Evolutionary conservation across 495 filamentous ascomycete species (phyloP).

Genomic region (Penicillium macrosclerotiorum): DNA sequence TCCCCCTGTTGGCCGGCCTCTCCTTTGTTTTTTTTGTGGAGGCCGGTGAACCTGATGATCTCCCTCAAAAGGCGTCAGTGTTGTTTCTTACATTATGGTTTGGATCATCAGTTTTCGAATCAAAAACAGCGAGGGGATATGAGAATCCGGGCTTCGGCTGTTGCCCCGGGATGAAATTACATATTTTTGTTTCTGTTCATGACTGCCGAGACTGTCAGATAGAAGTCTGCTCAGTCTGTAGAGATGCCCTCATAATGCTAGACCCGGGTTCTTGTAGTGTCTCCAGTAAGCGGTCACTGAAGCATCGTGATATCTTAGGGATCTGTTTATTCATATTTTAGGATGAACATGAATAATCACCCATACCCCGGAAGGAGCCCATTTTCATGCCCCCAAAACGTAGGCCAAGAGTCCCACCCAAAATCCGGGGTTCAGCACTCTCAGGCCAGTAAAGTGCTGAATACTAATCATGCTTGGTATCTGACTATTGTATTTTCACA

Average conservation of each 20-base stretch:
- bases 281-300: too few relatives aligned
- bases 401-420: conserved; percentile 2
- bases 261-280: too few relatives aligned
- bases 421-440: conserved; percentile 9
- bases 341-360: too few relatives aligned
- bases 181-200: conserved; percentile 29
- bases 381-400: background rate
- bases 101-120: conserved; percentile 24
- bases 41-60: conserved; percentile 23
- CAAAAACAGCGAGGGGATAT: conserved; percentile 28
- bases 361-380: too few relatives aligned
- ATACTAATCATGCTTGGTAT: too few relatives aligned
- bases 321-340: too few relatives aligned
- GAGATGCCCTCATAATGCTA: background rate
- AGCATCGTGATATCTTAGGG: too few relatives aligned
- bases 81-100: conserved; percentile 24
- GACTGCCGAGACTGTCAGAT: background rate
- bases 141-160: conserved; percentile 31
- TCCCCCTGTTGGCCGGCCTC: conserved; percentile 6
- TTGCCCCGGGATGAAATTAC: conserved; percentile 30
- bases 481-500: too few relatives aligned
- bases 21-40: conserved; percentile 6
- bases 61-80: conserved; percentile 27
- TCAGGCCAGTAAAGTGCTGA: too few relatives aligned
- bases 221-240: background rate